Base-by-base conservation (phyloP, 345 rosid genomes). In the Aurinia saxatilis region DNA sequence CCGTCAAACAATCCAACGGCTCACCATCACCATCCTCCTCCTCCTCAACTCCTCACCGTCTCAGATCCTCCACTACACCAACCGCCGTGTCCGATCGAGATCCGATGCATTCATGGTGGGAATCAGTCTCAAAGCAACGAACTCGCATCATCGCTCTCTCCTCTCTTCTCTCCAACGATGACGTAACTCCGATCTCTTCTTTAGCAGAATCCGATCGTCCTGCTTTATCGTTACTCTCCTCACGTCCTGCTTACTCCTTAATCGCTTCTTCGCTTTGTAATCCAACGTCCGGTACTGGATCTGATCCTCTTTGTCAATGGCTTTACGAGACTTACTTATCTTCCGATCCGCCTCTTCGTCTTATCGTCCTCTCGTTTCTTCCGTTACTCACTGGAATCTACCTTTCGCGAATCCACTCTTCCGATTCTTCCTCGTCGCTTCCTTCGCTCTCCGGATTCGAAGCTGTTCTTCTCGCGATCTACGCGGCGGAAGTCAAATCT, bases 91-190 rank as follows among this genome's bases (percentile, higher is more conserved):
- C 76, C 33, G 75, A 77, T 49, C 73, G 66, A 37, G 88, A 85
- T 63, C 85, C 86, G 9, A 80, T 86, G 85, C 97, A 93, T 57
- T 85, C 99, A 1, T 90, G 96, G 97, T 93, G 97, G 96, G 99
- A 93, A 70, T 82, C 97, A 42, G 75, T 93, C 66, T 93, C 99
- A 42, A 93, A 85, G 58, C 82, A 84, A 80, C 99, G 96, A 14
- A 66, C 97, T 44, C 86, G 82, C 29, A 84, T 93, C 58, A 87
- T 90, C 44, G 61, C 95, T 4, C 86, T 93, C 7, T 81, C 97
- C 17, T 49, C 83, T 29, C 72, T 90, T 60, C 81, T 93, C 65
- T 78, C 88, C 0, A 5, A 37, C 61, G 53, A 33, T 0, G 75
- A 71, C 10, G 53, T 14, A 10, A 40, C 40, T 34, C 68, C 88